phyloP scores from a whole-genome alignment of 129 eudicot species.

The Kitagawia praeruptora region DNA sequence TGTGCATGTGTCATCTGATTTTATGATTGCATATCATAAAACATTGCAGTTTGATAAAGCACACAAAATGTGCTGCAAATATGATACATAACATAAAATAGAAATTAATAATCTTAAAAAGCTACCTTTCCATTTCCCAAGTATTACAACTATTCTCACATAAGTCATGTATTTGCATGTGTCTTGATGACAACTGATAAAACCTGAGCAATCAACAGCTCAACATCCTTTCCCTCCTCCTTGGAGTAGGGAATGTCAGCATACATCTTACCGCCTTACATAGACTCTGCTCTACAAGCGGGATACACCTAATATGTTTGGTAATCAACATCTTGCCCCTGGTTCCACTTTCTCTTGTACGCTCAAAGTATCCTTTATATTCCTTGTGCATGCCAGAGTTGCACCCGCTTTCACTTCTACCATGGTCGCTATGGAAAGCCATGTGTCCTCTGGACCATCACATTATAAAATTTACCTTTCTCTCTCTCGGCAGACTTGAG shows the following conservation, averaged over 20 bases:
- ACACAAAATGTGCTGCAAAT: neutral
- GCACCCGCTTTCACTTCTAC: conserved; percentile 50
- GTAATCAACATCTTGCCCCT: conserved; percentile 1
- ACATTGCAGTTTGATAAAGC: neutral
- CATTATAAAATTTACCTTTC: conserved; percentile 40
- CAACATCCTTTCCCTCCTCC: neutral
- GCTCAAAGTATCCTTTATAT: conserved; percentile 14
- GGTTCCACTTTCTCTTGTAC: conserved; percentile 19
- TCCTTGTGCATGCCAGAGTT: conserved; percentile 27
- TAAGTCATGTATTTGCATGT: neutral
- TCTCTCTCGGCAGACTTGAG: conserved; percentile 58
- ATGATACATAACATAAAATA: neutral
- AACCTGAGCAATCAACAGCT: conserved; percentile 49
- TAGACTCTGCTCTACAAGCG: too few species aligned
- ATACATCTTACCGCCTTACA: too few species aligned
- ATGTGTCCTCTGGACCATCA: conserved; percentile 68
- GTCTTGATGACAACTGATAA: conserved; percentile 8
- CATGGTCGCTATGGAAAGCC: conserved; percentile 44
- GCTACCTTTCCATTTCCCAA: too few species aligned
- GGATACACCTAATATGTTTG: too few species aligned
- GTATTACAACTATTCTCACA: neutral
- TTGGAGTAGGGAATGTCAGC: too few species aligned
- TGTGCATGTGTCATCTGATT: neutral
- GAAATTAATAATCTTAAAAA: too few species aligned
- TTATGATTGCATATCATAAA: neutral